A percentile compares a stretch with the other conserved stretches of the same genome.
phyloP scores from a whole-genome alignment of 306 rosid species.

The Datisca glomerata region DNA sequence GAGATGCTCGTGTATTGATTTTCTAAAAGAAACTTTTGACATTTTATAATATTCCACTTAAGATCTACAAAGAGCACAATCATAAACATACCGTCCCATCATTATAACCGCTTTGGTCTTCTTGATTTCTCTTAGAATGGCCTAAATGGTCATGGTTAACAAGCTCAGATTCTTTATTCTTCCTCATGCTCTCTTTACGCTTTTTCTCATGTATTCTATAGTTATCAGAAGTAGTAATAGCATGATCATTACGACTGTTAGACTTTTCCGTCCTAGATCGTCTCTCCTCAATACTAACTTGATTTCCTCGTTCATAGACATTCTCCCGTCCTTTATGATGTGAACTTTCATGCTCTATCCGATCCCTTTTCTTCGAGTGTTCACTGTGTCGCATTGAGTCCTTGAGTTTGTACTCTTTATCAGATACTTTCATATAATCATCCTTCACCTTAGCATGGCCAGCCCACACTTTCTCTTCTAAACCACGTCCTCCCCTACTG shows the following conservation, averaged over 20 bases:
- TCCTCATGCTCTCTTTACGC: conserved; percentile 60
- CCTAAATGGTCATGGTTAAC: conserved; percentile 34
- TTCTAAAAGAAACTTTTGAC: neutral
- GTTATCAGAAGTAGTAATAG: conserved; percentile 47
- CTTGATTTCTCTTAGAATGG: conserved; percentile 61
- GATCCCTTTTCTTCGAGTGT: conserved; percentile 68
- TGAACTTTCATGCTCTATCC: conserved; percentile 51
- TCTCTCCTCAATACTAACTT: conserved; percentile 49
- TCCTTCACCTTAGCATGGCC: conserved; percentile 60
- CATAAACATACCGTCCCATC: conserved; percentile 68
- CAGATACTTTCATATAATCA: conserved; percentile 58
- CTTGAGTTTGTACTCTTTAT: conserved; percentile 60
- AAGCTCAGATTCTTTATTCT: conserved; percentile 58
- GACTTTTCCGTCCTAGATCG: conserved; percentile 75
- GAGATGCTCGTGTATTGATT: neutral
- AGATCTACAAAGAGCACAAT: conserved; percentile 14
- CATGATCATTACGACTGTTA: conserved; percentile 60
- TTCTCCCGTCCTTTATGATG: conserved; percentile 73
- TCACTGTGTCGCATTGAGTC: conserved; percentile 59
- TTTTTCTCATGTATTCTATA: conserved; percentile 56
- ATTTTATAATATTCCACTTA: neutral
- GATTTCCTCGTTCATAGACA: conserved; percentile 48
- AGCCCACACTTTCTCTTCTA: conserved; percentile 73
- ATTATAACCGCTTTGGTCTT: conserved; percentile 49
- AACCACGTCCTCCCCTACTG: conserved; percentile 55